Base-by-base conservation (phyloP, 1,139 yeast genomes). In the Suhomyces coccinellae region DNA sequence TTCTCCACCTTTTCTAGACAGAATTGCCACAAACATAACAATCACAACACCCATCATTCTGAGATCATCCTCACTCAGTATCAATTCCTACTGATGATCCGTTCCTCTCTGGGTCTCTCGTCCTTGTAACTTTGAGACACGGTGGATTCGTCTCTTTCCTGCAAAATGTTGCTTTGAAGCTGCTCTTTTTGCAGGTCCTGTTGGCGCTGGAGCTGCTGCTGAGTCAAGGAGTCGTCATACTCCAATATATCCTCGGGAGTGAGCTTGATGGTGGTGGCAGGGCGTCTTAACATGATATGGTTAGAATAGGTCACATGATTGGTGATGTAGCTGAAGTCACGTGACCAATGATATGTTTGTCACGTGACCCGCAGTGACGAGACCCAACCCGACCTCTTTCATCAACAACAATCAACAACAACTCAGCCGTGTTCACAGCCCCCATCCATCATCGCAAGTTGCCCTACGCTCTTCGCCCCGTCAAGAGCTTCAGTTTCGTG, bases 211-310 rank as follows among this genome's bases (percentile, higher is more conserved):
- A 36, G 24, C 20, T 41, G 39, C 28, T 46, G 44, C 34, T 40
- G 51, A 12, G 40, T 47, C 36, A 47, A 33, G 9, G 52, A 43
- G 46, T 82, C 86, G 50, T 83, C 88, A 52, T 80, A 83, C 43
- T 75, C 83, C 49, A 78, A 66, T 2, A 84, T 74, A 51, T 83
- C 89, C 50, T 82, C 87, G 0, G 85, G 85, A 0, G 86, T 82
- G 43, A 84, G 73, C 50, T 73, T 74, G 44, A 83, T 83, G 1
- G 81, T 73, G 0, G 89, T 83, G 2, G 88, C 84, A 6, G 77
- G 83, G 49, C 87, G 67, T 61, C 87, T 66, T 44, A 84, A 67
- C 88, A 83, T 83, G 13, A 17, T 27, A 28, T 27, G 36, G 29
- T 10, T 27, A 7, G n/a, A 6, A 11, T 15, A 16, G n/a, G 28